These are phyloP conservation scores for Galerina marginata DNA, from an alignment of 768 basidiomycete species.

Conservation along the genomic window DNA sequence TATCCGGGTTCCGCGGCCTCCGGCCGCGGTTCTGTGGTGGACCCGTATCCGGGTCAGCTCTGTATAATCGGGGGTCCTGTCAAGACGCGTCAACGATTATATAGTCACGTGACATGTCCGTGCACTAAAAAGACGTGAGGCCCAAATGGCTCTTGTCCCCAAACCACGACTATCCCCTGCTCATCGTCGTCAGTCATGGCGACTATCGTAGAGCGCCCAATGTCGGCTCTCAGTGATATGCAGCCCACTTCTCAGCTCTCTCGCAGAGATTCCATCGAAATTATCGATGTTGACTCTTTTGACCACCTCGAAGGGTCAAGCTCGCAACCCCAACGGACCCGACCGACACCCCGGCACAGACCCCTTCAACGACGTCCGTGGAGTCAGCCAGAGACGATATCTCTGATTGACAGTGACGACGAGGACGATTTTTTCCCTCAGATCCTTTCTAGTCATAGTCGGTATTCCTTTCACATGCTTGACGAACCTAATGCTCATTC, in stretches of 20 bases:
- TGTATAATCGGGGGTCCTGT: too few relatives aligned
- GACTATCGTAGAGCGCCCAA: constrained; percentile 33
- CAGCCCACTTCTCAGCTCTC: constrained; percentile 21
- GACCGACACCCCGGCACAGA: constrained; percentile 11
- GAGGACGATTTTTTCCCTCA: constrained; percentile 26
- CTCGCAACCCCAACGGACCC: constrained; percentile 12
- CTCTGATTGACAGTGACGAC: constrained; percentile 44
- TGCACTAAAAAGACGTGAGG: constrained; percentile 15
- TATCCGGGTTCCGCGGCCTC: too few relatives aligned
- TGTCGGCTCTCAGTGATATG: constrained; percentile 28
- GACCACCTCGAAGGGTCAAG: constrained; percentile 15
- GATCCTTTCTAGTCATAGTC: constrained; percentile 20
- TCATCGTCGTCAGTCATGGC: constrained; percentile 31
- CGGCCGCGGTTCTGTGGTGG: too few relatives aligned
- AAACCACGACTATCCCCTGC: constrained; percentile 29
- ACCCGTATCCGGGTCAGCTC: too few relatives aligned
- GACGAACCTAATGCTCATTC: not conserved
- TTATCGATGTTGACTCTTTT: constrained; percentile 49
- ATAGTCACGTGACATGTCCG: constrained; percentile 12
- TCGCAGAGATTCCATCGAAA: constrained; percentile 38
- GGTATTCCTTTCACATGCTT: not conserved
- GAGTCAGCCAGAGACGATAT: constrained; percentile 35
- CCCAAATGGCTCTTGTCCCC: constrained; percentile 19
- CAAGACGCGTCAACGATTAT: constrained; percentile 15
- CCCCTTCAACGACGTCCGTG: constrained; percentile 1